Conservation (phyloP, 345 rosid species). For the Eucalyptus marginata region DNA sequence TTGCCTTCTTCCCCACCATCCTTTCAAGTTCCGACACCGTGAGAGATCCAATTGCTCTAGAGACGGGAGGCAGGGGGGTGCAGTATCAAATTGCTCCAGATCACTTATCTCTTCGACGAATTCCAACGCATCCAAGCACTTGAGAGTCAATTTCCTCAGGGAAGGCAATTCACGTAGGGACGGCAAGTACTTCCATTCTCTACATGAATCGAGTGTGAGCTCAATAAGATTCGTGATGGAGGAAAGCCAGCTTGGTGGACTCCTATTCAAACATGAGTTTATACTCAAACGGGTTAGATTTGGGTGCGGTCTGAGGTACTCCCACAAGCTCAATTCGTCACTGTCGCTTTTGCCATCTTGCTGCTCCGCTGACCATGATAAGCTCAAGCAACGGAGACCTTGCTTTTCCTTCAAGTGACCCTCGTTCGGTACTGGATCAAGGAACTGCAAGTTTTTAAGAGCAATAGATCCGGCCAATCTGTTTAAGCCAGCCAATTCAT, state of each 20-base stretch:
- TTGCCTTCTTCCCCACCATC: background rate
- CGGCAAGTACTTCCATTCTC: background rate
- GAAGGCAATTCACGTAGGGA: background rate
- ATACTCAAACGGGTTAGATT: rapidly evolving
- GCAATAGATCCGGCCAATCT: rapidly evolving
- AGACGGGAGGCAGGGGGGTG: background rate
- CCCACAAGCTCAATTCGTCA: background rate
- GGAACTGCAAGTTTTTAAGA: background rate
- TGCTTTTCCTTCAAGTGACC: background rate
- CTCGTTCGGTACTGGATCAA: rapidly evolving
- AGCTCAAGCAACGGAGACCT: rapidly evolving
- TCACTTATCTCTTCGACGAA: background rate
- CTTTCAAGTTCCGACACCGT: rapidly evolving
- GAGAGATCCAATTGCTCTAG: rapidly evolving
- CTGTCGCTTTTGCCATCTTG: background rate
- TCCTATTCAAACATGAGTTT: rapidly evolving
- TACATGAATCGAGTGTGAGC: rapidly evolving
- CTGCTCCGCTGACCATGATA: rapidly evolving
- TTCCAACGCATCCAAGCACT: rapidly evolving
- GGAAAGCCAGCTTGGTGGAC: background rate
- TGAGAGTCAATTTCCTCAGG: rapidly evolving
- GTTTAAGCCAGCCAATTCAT: rapidly evolving
- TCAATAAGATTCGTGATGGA: rapidly evolving
- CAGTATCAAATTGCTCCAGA: rapidly evolving
- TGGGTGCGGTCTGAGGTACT: background rate